A percentile compares a stretch with the other conserved stretches of the same genome.
phyloP scores from a whole-genome alignment of 495 filamentous ascomycete species.

The Neurospora discreta region DNA sequence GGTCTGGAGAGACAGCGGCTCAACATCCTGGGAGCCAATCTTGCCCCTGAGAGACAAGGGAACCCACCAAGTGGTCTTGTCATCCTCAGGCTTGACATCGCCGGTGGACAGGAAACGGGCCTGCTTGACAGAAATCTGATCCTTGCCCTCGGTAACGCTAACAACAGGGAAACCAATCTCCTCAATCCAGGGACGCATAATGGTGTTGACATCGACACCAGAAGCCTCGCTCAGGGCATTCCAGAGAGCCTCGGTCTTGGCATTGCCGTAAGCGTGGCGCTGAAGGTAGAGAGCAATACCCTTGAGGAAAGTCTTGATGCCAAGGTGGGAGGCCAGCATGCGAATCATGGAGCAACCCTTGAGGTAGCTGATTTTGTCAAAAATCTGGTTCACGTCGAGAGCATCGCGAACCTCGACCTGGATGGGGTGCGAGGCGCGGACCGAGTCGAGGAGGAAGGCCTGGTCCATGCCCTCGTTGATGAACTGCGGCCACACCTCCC shows the following conservation, averaged over 20 bases:
- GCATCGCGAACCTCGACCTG: slow-evolving; percentile 85
- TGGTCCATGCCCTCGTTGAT: slow-evolving; percentile 84
- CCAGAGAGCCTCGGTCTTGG: slow-evolving; percentile 90
- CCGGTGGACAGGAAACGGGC: slow-evolving; percentile 81
- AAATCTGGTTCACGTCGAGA: slow-evolving; percentile 91
- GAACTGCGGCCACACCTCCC: slow-evolving; percentile 93
- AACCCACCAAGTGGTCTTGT: slow-evolving; percentile 92
- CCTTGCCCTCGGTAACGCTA: slow-evolving; percentile 67
- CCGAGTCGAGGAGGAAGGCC: slow-evolving; percentile 77
- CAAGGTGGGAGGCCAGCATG: slow-evolving; percentile 83
- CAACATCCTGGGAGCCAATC: slow-evolving; percentile 35
- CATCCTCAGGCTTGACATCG: slow-evolving; percentile 72
- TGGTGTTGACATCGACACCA: slow-evolving; percentile 68
- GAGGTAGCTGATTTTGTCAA: slow-evolving; percentile 88
- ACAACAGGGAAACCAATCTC: slow-evolving; percentile 90
- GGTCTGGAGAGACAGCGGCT: slow-evolving; percentile 51
- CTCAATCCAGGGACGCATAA: slow-evolving; percentile 91
- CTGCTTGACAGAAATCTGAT: slow-evolving; percentile 66
- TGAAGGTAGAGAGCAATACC: slow-evolving; percentile 86
- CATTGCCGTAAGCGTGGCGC: slow-evolving; percentile 82
- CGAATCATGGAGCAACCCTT: slow-evolving; percentile 93
- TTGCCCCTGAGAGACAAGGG: slow-evolving; percentile 68
- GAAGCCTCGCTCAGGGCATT: slow-evolving; percentile 79
- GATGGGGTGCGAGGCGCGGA: slow-evolving; percentile 87
- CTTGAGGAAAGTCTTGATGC: slow-evolving; percentile 71